Conservation (phyloP, 1,139 yeast species). For the Magnusiomyces suaveolens region DNA sequence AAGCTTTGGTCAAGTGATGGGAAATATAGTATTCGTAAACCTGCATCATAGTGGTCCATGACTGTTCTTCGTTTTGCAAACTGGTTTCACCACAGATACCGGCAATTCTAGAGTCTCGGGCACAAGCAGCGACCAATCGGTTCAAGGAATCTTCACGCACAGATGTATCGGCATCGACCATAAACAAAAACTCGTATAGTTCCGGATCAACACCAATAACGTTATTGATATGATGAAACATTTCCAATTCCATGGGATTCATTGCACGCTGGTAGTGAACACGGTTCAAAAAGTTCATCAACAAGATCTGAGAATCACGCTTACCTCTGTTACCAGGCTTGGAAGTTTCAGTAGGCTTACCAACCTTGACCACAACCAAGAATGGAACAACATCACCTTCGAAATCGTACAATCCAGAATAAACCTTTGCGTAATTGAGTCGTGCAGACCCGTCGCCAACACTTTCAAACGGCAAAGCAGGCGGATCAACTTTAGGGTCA, state of each 20-base stretch:
- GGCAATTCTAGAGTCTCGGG: slow-evolving; percentile 32
- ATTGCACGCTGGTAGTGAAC: slow-evolving; percentile 36
- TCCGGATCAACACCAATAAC: slow-evolving; percentile 38
- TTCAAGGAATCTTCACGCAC: slow-evolving; percentile 33
- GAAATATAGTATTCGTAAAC: slow-evolving; percentile 39
- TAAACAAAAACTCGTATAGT: slow-evolving; percentile 35
- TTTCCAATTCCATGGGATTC: slow-evolving; percentile 36
- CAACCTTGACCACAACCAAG: slow-evolving; percentile 36
- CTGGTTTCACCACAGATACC: slow-evolving; percentile 39
- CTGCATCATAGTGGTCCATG: slow-evolving; percentile 37
- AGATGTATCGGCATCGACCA: slow-evolving; percentile 39
- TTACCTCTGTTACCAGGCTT: slow-evolving; percentile 39
- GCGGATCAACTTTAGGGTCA: slow-evolving; percentile 34
- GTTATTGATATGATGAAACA: slow-evolving; percentile 36
- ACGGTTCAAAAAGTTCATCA: slow-evolving; percentile 36
- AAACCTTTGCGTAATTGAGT: slow-evolving; percentile 36
- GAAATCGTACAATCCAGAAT: slow-evolving; percentile 36
- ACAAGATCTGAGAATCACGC: slow-evolving; percentile 37
- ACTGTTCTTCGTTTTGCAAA: slow-evolving; percentile 32
- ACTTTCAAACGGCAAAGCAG: slow-evolving; percentile 33
- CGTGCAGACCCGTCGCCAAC: slow-evolving; percentile 36
- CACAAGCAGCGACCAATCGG: slow-evolving; percentile 32
- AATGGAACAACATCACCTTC: slow-evolving; percentile 39
- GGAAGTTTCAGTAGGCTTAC: slow-evolving; percentile 35
- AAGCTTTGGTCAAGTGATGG: slow-evolving; percentile 37